Percentiles rank a stretch among this genome's conserved stretches.
Conservation (phyloP, 306 rosid species). For the Trifolium pratense region DNA sequence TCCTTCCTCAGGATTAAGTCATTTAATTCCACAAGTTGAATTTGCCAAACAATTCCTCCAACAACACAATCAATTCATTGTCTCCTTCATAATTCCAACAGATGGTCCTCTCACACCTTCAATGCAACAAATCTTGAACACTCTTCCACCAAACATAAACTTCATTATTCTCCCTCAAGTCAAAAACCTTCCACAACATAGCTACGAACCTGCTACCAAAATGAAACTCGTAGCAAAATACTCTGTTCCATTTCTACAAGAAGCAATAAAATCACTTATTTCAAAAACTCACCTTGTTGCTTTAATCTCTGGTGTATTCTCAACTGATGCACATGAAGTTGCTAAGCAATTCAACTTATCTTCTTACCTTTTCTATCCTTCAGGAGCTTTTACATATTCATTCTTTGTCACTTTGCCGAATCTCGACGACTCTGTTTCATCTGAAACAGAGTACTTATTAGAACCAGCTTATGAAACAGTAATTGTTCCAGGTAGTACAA, state of each 20-base stretch:
- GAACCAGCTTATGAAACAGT: conserved; percentile 1
- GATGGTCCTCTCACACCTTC: conserved; percentile 9
- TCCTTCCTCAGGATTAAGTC: conserved; percentile 42
- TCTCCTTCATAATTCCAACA: conserved; percentile 34
- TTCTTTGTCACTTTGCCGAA: conserved; percentile 18
- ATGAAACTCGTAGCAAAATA: background rate
- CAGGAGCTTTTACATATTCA: background rate
- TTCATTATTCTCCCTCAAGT: conserved; percentile 40
- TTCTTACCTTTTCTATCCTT: conserved; percentile 16
- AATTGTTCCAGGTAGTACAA: background rate
- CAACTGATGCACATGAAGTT: conserved; percentile 19
- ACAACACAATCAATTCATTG: background rate
- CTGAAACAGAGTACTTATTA: background rate
- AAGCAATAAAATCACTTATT: conserved; percentile 8
- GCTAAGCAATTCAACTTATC: conserved; percentile 41
- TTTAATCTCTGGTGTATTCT: background rate
- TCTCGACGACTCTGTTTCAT: conserved; percentile 21
- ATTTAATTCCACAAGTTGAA: conserved; percentile 40
- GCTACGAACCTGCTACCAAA: background rate
- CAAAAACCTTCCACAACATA: background rate
- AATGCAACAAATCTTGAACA: conserved; percentile 14
- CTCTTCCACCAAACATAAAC: conserved; percentile 39
- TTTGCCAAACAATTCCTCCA: conserved; percentile 29
- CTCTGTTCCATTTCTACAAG: conserved; percentile 36
- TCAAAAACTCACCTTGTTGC: conserved; percentile 20